phyloP scores from a whole-genome alignment of 2,329 filamentous ascomycete species.

The Thermoascus crustaceus region DNA sequence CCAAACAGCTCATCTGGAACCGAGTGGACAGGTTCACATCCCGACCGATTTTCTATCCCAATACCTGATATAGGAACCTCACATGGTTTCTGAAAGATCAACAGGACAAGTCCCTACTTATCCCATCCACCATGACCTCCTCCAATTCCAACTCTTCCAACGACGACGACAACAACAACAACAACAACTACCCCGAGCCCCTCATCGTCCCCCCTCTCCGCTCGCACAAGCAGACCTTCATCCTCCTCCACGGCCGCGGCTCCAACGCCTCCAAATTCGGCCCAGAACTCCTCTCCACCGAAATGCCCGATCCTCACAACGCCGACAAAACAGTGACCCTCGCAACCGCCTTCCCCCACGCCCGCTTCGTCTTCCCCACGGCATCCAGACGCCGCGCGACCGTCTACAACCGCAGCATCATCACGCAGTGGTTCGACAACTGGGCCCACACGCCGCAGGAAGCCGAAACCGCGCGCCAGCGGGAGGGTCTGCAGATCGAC shows the following conservation, averaged over 20 bases:
- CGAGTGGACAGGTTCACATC: too few species aligned
- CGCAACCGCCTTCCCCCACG: conserved; percentile 31
- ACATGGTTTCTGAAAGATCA: too few species aligned
- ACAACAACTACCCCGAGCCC: conserved; percentile 7
- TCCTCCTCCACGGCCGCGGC: conserved; percentile 46
- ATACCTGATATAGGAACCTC: too few species aligned
- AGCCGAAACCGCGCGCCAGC: conserved; percentile 15
- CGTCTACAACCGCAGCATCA: conserved; percentile 31
- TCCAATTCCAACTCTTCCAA: too few species aligned
- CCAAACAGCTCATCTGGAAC: too few species aligned
- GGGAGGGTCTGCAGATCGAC: conserved; percentile 28
- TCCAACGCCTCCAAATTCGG: conserved; percentile 36
- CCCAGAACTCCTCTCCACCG: conserved; percentile 30
- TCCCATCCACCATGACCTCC: too few species aligned
- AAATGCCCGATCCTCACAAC: too few species aligned
- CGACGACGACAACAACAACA: too few species aligned
- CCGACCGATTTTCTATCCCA: too few species aligned
- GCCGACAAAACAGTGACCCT: conserved; percentile 19
- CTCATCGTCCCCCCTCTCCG: conserved; percentile 6
- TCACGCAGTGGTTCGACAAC: conserved; percentile 43
- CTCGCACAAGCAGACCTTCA: conserved; percentile 38
- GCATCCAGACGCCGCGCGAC: conserved; percentile 36
- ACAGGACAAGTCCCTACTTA: too few species aligned
- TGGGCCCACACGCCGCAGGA: too few species aligned
- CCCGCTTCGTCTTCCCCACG: conserved; percentile 46